Conservation (phyloP, 176 grass and related monocot genomes). For the Bonia amplexicaulis region DNA sequence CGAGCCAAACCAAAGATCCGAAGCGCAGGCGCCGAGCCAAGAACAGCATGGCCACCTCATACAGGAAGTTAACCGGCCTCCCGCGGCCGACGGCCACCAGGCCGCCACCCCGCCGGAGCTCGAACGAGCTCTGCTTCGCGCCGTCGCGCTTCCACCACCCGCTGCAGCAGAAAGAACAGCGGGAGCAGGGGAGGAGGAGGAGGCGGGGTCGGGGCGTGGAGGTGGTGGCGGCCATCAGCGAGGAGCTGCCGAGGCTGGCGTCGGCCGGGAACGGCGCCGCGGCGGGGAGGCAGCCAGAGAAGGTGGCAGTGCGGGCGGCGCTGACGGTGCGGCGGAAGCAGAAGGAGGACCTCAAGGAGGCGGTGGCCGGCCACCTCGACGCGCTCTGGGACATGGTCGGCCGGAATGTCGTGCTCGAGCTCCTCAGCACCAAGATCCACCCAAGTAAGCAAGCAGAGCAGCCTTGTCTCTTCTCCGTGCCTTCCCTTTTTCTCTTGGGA, state of each 20-base stretch:
- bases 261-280: conserved; percentile 10
- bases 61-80: conserved; percentile 37
- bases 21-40: background rate
- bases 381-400: conserved; percentile 86
- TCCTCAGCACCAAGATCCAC: conserved; percentile 87
- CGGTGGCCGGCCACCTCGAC: conserved; percentile 72
- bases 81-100: background rate
- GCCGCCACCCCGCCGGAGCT: background rate
- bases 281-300: conserved; percentile 1
- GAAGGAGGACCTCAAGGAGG: conserved; percentile 94
- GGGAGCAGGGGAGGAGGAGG: background rate
- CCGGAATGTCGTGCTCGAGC: conserved; percentile 72
- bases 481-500: background rate
- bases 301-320: conserved; percentile 66
- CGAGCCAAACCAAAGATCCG: conserved; percentile 10
- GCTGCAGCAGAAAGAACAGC: background rate
- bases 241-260: conserved; percentile 50
- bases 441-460: conserved; percentile 46
- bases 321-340: conserved; percentile 88
- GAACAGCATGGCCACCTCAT: conserved; percentile 31
- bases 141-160: background rate
- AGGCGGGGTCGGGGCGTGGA: background rate
- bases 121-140: conserved; percentile 40
- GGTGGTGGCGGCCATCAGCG: conserved; percentile 70
- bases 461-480: background rate